Evolutionary conservation across 2,329 filamentous ascomycete genomes (phyloP).

Genomic region (Davidsoniella virescens): DNA sequence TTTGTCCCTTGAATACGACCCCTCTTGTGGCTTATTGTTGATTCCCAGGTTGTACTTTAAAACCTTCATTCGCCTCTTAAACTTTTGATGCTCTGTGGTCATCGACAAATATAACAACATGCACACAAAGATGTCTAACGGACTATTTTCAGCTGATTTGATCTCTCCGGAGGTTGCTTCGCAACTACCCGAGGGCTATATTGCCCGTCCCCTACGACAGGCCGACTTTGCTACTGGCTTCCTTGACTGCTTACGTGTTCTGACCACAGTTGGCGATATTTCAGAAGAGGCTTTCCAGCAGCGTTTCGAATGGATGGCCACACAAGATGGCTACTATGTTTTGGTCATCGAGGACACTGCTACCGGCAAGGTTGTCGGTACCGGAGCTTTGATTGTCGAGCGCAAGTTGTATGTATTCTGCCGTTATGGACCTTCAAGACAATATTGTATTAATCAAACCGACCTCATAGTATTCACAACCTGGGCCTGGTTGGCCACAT

Average conservation of each 20-base stretch:
- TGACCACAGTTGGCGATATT: slow-evolving; percentile 56
- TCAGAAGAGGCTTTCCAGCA: slow-evolving; percentile 56
- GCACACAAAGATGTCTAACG: slow-evolving; percentile 4
- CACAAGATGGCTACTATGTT: slow-evolving; percentile 66
- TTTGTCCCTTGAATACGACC: too few species aligned
- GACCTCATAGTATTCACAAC: slow-evolving; percentile 50
- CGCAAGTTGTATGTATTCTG: slow-evolving; percentile 59
- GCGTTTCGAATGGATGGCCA: slow-evolving; percentile 68
- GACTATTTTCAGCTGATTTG: slow-evolving; percentile 56
- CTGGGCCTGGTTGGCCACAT: slow-evolving; percentile 83
- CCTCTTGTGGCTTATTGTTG: too few species aligned
- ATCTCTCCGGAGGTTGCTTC: slow-evolving; percentile 60
- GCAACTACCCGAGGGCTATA: slow-evolving; percentile 65
- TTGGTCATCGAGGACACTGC: slow-evolving; percentile 63
- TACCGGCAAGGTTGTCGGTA: slow-evolving; percentile 60
- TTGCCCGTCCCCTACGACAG: slow-evolving; percentile 60
- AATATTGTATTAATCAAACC: not conserved
- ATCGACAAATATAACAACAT: not conserved
- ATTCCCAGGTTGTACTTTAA: too few species aligned
- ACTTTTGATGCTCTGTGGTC: too few species aligned
- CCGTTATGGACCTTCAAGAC: not conserved
- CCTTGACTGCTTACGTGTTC: slow-evolving; percentile 73
- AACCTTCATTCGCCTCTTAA: too few species aligned
- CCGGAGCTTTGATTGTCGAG: slow-evolving; percentile 80
- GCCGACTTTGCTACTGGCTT: slow-evolving; percentile 70